Base-by-base conservation (phyloP, 345 rosid species). In the Eucalyptus pauciflora region DNA sequence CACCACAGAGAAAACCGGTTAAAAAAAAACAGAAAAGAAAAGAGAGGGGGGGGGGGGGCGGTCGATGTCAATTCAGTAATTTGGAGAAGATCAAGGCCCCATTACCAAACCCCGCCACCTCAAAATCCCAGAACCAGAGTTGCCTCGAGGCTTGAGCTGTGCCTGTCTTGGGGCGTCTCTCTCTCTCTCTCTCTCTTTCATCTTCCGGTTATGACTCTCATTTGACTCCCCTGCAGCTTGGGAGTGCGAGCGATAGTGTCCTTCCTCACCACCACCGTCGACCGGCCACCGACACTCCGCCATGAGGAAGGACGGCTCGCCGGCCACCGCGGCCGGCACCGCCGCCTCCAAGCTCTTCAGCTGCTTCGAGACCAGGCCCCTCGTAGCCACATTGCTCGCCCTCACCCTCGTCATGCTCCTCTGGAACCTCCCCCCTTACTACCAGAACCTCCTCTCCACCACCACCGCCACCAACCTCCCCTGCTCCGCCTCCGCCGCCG, bases 371-470 rank as follows among this genome's bases (percentile, higher is more conserved):
- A 94, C 95, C 37, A 96, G 93, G 90, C 96, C 94, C 33, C 81
- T 96, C 49, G 86, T 95, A 14, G 97, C 96, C 81, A 91, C 99
- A 88, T 92, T 95, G n/a, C 87, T 95, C 10, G 94, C 95, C 45
- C 94, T 96, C 86, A 94, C 99, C 6, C 93, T 95, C 29, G 93
- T 95, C 50, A 89, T 96, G 94, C 95, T 95, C 86, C 86, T 96
- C 89, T 95, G 96, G 96, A 94, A 94, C 92, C 95, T 94, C 83
- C 96, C 98, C 91, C 95, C 98, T 86, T 96, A 94, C 92, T 94
- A 94, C 90, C 96, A 95, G 50, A 93, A 76, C 86, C 95, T 95
- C 88, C 92, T 95, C 91, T 94, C 94, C 90, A 92, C 96, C 87
- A 79, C 95, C 48, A 90, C 89, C 51, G 86, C 90, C 85, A n/a